phyloP scores from a whole-genome alignment of 306 rosid species.

The Alnus rubra region DNA sequence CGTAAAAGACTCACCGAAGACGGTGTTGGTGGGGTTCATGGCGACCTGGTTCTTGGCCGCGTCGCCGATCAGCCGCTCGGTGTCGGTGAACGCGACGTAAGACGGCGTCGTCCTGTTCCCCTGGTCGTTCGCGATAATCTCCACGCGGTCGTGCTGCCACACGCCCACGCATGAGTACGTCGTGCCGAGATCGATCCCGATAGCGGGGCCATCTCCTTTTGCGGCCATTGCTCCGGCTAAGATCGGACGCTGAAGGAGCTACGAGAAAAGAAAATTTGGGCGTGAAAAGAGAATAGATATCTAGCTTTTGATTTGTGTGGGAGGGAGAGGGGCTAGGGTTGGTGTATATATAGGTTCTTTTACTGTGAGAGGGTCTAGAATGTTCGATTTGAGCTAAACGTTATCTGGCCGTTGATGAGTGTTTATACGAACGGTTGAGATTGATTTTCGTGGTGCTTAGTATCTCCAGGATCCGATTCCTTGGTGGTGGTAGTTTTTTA shows the following conservation, averaged over 20 bases:
- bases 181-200: slow-evolving; percentile 82
- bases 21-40: slow-evolving; percentile 81
- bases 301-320: slow-evolving; percentile 6
- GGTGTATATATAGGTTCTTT: slow-evolving; percentile 26
- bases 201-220: slow-evolving; percentile 80
- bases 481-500: not conserved
- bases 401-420: slow-evolving; percentile 12
- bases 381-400: slow-evolving; percentile 27
- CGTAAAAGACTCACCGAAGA: slow-evolving; percentile 52
- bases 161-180: slow-evolving; percentile 84
- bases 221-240: slow-evolving; percentile 46
- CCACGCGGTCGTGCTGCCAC: slow-evolving; percentile 82
- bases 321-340: not conserved
- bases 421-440: slow-evolving; percentile 12
- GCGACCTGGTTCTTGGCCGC: slow-evolving; percentile 93
- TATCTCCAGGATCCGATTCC: not conserved
- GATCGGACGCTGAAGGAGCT: not conserved
- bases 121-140: slow-evolving; percentile 82
- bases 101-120: slow-evolving; percentile 84
- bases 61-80: slow-evolving; percentile 73
- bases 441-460: not conserved
- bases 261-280: not conserved
- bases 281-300: rapidly evolving
- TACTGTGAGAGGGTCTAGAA: slow-evolving; percentile 36
- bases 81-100: slow-evolving; percentile 71